A percentile compares a stretch with the other conserved stretches of the same genome.
These are phyloP conservation scores for Pythium rhizo-oryzae DNA, from an alignment of 352 stramenopile genomes.

Conservation along the genomic window DNA sequence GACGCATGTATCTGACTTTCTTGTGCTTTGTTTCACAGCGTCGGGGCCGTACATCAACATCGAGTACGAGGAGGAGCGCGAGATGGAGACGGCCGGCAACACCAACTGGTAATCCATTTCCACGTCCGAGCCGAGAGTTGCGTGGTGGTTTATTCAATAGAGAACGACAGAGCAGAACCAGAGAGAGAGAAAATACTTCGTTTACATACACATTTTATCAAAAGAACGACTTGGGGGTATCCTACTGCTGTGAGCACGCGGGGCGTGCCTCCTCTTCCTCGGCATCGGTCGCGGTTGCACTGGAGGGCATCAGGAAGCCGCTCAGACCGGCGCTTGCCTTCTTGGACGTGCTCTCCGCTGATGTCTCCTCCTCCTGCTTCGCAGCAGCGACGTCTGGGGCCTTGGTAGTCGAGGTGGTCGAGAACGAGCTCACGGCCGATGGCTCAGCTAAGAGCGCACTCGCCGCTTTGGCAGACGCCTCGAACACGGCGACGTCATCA, in stretches of 20 bases:
- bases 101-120: slow-evolving; percentile 45
- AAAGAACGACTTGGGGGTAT: neutral
- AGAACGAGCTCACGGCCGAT: slow-evolving; percentile 12
- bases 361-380: slow-evolving; percentile 6
- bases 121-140: neutral
- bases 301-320: slow-evolving; percentile 47
- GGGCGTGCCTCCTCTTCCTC: slow-evolving; percentile 40
- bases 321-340: slow-evolving; percentile 9
- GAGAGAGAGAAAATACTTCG: neutral
- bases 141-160: slow-evolving; percentile 25
- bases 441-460: slow-evolving; percentile 20
- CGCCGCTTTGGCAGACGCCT: slow-evolving; percentile 20
- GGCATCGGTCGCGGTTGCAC: slow-evolving; percentile 29
- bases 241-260: slow-evolving; percentile 56
- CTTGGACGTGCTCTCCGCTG: neutral
- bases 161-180: neutral
- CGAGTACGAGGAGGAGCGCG: slow-evolving; percentile 84
- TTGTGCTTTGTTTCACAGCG: slow-evolving; percentile 27
- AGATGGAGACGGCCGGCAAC: slow-evolving; percentile 49
- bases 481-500: slow-evolving; percentile 22
- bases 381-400: neutral
- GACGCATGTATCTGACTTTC: slow-evolving; percentile 2
- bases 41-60: slow-evolving; percentile 83
- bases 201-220: slow-evolving; percentile 15
- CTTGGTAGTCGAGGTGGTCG: neutral